These are phyloP conservation scores for Emydomyces testavorans DNA, from an alignment of 2,329 filamentous ascomycete genomes.

Conservation along the genomic window DNA sequence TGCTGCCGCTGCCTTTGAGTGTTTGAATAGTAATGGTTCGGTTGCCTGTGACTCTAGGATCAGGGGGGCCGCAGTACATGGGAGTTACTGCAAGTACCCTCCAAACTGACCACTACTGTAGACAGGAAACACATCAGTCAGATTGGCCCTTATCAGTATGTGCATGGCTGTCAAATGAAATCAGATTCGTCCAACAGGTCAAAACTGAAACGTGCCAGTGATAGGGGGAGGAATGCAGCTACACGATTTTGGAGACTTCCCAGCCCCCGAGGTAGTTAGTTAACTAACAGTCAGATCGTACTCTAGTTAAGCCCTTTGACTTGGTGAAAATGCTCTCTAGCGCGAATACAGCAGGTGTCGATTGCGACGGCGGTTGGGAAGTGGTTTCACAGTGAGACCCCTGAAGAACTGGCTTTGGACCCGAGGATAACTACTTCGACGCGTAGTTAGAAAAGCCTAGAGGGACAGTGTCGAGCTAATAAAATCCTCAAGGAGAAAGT, in stretches of 20 bases:
- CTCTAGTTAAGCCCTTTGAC: background rate
- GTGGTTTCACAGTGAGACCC: conserved; percentile 10
- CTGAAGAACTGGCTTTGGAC: background rate
- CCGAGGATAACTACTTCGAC: background rate
- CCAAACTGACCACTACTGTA: too few relatives aligned
- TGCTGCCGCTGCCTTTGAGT: too few relatives aligned
- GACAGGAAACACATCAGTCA: background rate
- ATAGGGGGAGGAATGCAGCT: too few relatives aligned
- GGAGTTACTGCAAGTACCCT: too few relatives aligned
- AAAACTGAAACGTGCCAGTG: background rate
- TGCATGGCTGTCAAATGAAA: background rate
- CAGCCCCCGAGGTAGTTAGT: too few relatives aligned
- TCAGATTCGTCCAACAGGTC: background rate
- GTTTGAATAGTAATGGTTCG: background rate
- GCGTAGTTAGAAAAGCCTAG: background rate
- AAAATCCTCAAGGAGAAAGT: background rate
- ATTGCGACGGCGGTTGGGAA: background rate
- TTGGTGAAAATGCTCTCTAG: background rate
- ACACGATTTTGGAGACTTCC: too few relatives aligned
- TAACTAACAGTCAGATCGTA: too few relatives aligned
- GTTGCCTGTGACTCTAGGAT: background rate
- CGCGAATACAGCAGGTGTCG: background rate
- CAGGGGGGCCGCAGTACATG: conserved; percentile 3
- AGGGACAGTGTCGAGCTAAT: background rate
- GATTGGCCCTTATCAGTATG: background rate